phyloP scores from a whole-genome alignment of 2,329 filamentous ascomycete species.

The Neofusicoccum umdonicola region DNA sequence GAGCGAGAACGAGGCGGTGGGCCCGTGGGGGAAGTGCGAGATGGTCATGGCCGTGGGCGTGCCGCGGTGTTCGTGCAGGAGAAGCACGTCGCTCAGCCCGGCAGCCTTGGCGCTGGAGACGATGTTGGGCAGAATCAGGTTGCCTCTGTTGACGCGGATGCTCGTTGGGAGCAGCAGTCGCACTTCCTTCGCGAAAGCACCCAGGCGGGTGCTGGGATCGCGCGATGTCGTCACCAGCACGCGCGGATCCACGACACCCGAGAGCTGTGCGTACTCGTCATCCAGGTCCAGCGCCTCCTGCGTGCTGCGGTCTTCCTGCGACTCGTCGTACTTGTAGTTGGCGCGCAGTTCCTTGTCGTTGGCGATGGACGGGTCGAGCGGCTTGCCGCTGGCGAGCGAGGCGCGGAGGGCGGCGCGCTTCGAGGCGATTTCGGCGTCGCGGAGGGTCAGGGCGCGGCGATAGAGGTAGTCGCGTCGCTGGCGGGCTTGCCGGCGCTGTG shows the following conservation, averaged over 20 bases:
- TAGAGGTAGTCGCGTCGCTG: slow-evolving; percentile 88
- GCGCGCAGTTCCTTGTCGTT: slow-evolving; percentile 81
- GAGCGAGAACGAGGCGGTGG: slow-evolving; percentile 81
- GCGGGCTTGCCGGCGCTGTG: slow-evolving; percentile 66
- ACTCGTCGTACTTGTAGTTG: slow-evolving; percentile 94
- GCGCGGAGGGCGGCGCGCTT: slow-evolving; percentile 84
- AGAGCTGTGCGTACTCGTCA: slow-evolving; percentile 86
- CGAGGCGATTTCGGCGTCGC: slow-evolving; percentile 88
- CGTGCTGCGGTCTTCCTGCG: slow-evolving; percentile 62
- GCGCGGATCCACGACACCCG: slow-evolving; percentile 85
- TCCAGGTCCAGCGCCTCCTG: slow-evolving; percentile 74
- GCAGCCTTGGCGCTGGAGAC: slow-evolving; percentile 77
- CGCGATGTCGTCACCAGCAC: slow-evolving; percentile 89
- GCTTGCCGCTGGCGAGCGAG: slow-evolving; percentile 84
- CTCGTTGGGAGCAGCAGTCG: slow-evolving; percentile 78
- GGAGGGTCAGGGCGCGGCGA: slow-evolving; percentile 78
- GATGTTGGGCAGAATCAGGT: slow-evolving; percentile 80
- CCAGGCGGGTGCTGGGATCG: slow-evolving; percentile 78
- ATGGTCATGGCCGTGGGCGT: slow-evolving; percentile 87
- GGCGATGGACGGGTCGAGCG: slow-evolving; percentile 75
- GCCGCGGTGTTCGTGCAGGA: slow-evolving; percentile 84
- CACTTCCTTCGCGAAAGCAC: slow-evolving; percentile 92
- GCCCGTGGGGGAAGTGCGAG: slow-evolving; percentile 84
- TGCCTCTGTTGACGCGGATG: slow-evolving; percentile 88
- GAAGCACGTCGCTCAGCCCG: slow-evolving; percentile 78